Evolutionary conservation across 306 rosid species (phyloP).

Genomic region (cucumber (Cucumis sativus)): Cucumber_9930_V3 NC_026658.2:17710001-17710500

Average conservation of each 20-base stretch:
- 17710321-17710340: slow-evolving; percentile 17
- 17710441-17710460: slow-evolving; percentile 56
- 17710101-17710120: slow-evolving; percentile 17
- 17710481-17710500: slow-evolving; percentile 28
- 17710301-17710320: slow-evolving; percentile 3
- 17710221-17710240: slow-evolving; percentile 26
- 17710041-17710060: slow-evolving; percentile 42
- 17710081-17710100: slow-evolving; percentile 54
- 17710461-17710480: slow-evolving; percentile 42
- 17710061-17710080: slow-evolving; percentile 30
- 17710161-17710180: slow-evolving; percentile 53
- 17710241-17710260: slow-evolving; percentile 27
- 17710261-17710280: slow-evolving; percentile 16
- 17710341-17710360: slow-evolving; percentile 18
- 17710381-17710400: slow-evolving; percentile 23
- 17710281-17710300: slow-evolving; percentile 14
- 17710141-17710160: slow-evolving; percentile 23
- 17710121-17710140: slow-evolving; percentile 22
- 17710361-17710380: slow-evolving; percentile 25
- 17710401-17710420: slow-evolving; percentile 23
- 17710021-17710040: slow-evolving; percentile 33
- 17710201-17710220: slow-evolving; percentile 29
- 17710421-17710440: slow-evolving; percentile 30
- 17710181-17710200: slow-evolving; percentile 16
- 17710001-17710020: slow-evolving; percentile 35